Evolutionary conservation across 306 rosid genomes (phyloP), one percentile per base, ranked within the genome.

Genomic region (Cicer yamashitae): DNA sequence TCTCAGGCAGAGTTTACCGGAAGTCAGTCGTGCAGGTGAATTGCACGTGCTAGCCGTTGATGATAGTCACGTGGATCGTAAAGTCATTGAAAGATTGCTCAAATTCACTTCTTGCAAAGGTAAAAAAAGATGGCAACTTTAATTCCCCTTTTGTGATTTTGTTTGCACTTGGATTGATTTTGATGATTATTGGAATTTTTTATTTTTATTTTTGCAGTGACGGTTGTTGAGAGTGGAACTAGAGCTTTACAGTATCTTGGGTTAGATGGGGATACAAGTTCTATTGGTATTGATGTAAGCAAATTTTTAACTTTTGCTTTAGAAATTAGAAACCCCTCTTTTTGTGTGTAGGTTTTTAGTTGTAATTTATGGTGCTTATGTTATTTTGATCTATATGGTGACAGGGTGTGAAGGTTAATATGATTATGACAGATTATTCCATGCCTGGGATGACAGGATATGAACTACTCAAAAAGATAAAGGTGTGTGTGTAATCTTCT

Each of bases 371-470:
- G 76, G 51, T 68, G 83, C 83, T 81, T 64, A 77, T 43, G 53
- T 57, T 82, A 69, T 79, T 75, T 69, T 69, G 71, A 18, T 89
- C 67, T n/a, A 8, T 82, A 54, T 80, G 77, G 10, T 79, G 20
- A 9, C 91, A 94, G 98, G 75, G 61, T 75, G 76, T 88, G 79
- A 85, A 94, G 83, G 96, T 94, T 86, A 91, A 94, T 86, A 90
- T 94, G 61, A 94, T 94, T 18, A 91, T 94, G 81, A 94, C 98
- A 0, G 98, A 94, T 62, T 94, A 94, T 66, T 94, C 97, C n/a
- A 94, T 94, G 98, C 98, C 98, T 2, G 98, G 94, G 71, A 94
- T 94, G 98, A 88, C 96, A 5, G 98, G 98, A 67, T 94, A 87
- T 73, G 98, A 94, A 73, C 71, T 94, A 10, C 96, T 94, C 17